phyloP scores from a whole-genome alignment of 139 green algal species.

The Closterium sp. region DNA sequence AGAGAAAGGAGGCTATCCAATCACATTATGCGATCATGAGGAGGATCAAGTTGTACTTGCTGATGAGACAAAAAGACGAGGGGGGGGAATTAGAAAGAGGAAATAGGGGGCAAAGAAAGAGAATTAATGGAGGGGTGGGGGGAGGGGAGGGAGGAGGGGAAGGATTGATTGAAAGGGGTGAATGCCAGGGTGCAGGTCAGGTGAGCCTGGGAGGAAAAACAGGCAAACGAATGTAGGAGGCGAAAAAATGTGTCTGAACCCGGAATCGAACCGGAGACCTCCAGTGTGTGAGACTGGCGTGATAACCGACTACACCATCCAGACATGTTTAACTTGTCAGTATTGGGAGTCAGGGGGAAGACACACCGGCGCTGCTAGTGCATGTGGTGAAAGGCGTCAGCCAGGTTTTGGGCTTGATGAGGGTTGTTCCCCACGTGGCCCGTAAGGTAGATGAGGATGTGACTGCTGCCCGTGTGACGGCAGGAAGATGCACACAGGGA shows the following conservation, averaged over 20 bases:
- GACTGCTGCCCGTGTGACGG: slow-evolving; percentile 57
- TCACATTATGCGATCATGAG: neutral
- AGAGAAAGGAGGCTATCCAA: neutral
- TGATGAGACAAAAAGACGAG: no score
- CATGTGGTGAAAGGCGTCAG: slow-evolving; percentile 70
- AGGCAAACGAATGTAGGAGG: neutral
- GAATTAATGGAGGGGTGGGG: neutral
- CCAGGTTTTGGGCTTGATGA: slow-evolving; percentile 63
- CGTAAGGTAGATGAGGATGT: slow-evolving; percentile 76
- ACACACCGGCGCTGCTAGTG: slow-evolving; percentile 56
- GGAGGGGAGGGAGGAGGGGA: neutral
- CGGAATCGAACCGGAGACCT: neutral
- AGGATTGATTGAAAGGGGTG: no score
- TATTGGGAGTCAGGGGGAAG: no score
- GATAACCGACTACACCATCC: neutral
- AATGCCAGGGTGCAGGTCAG: no score
- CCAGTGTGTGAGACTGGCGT: neutral
- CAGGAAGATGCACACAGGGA: neutral
- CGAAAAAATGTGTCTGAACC: neutral
- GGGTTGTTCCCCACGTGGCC: slow-evolving; percentile 82
- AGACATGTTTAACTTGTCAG: neutral
- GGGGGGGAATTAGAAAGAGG: neutral
- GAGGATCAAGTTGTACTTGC: neutral
- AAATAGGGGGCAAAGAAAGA: neutral
- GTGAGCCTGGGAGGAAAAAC: neutral